Conservation (phyloP, 2,329 filamentous ascomycete genomes). For the Lomentospora prolificans region DNA sequence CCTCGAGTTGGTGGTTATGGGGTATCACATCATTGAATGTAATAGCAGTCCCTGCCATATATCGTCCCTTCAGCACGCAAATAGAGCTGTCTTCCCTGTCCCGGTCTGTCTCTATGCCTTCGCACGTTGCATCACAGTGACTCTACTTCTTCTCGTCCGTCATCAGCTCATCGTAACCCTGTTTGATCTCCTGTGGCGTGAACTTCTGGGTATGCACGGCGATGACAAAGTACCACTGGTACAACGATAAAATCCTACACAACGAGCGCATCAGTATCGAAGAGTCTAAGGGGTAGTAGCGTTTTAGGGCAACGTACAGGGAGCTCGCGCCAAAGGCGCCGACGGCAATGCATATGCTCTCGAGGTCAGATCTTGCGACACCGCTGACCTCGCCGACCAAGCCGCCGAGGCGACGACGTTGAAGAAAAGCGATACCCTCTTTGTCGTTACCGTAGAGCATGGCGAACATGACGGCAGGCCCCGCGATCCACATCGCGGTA, state of each 20-base stretch:
- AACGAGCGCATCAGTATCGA: neutral
- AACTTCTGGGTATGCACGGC: neutral
- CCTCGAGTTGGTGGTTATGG: no score
- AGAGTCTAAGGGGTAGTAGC: neutral
- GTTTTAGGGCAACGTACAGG: neutral
- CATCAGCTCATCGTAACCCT: neutral
- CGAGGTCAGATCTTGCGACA: conserved; percentile 3
- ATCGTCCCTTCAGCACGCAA: no score
- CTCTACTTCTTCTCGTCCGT: neutral
- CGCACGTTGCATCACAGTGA: no score
- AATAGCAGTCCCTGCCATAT: no score
- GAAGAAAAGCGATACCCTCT: neutral
- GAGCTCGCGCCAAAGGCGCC: neutral
- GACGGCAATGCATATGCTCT: conserved; percentile 8
- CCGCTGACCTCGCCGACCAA: neutral
- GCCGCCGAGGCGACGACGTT: neutral
- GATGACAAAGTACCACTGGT: neutral
- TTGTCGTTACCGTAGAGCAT: neutral
- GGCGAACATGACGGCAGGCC: neutral
- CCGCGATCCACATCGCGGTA: neutral
- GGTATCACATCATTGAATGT: no score
- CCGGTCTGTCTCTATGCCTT: no score
- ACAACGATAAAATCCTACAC: neutral
- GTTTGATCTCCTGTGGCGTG: neutral
- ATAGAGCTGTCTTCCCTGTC: no score